Evolutionary conservation across 495 filamentous ascomycete genomes (phyloP).

Genomic region (Penicillium cinerascens): DNA sequence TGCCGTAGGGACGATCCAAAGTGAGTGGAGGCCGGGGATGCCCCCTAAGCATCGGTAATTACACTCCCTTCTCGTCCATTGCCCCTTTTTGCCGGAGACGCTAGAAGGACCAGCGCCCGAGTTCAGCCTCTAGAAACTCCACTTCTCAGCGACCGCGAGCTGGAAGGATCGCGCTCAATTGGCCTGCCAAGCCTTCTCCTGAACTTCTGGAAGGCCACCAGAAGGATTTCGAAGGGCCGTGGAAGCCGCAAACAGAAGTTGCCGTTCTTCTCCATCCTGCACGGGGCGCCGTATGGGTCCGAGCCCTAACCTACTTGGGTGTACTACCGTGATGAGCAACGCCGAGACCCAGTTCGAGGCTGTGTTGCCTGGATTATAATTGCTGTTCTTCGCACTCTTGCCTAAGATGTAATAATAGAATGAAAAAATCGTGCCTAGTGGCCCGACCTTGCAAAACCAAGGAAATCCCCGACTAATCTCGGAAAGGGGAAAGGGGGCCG

Average conservation of each 20-base stretch:
- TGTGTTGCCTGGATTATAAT: background rate
- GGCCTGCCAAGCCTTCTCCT: slow-evolving; percentile 37
- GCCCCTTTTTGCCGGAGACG: slow-evolving; percentile 17
- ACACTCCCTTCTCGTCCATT: slow-evolving; percentile 8
- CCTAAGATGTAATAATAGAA: background rate
- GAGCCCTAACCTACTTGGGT: slow-evolving; percentile 11
- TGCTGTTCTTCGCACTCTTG: background rate
- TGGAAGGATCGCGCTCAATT: slow-evolving; percentile 16
- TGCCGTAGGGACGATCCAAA: slow-evolving; percentile 8
- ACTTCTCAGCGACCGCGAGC: slow-evolving; percentile 22
- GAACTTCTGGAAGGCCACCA: slow-evolving; percentile 39
- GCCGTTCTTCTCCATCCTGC: slow-evolving; percentile 14
- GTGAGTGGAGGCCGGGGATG: slow-evolving; percentile 6
- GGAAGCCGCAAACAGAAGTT: slow-evolving; percentile 23
- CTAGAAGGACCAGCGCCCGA: slow-evolving; percentile 13
- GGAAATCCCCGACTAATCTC: background rate
- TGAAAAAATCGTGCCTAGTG: background rate
- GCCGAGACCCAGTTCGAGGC: slow-evolving; percentile 5
- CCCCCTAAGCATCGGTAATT: slow-evolving; percentile 22
- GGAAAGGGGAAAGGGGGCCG: background rate
- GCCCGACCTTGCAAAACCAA: background rate
- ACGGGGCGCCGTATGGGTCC: slow-evolving; percentile 15
- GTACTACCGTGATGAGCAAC: background rate
- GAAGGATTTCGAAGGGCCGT: slow-evolving; percentile 34
- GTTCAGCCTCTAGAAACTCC: slow-evolving; percentile 26